These are phyloP conservation scores for Didymellaceae sp. DNA, from an alignment of 2,329 filamentous ascomycete species.

Conservation along the genomic window DNA sequence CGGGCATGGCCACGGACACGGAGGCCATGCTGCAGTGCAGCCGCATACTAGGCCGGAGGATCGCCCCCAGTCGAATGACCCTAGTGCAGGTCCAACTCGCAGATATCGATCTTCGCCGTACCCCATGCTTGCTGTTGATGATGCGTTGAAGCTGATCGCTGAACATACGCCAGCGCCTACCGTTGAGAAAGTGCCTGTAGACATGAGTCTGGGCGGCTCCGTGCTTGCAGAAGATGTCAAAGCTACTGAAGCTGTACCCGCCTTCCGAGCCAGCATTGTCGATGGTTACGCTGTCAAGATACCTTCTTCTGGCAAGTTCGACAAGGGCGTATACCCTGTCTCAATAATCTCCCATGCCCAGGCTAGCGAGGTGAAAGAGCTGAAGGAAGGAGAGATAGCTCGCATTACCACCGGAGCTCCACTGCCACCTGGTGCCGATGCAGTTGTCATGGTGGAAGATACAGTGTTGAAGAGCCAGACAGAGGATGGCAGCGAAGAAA, in stretches of 20 bases:
- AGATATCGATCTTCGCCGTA: conserved; percentile 88
- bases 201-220: conserved; percentile 71
- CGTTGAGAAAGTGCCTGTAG: conserved; percentile 65
- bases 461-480: conserved; percentile 78
- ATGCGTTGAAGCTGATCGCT: conserved; percentile 77
- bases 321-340: conserved; percentile 85
- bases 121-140: conserved; percentile 85
- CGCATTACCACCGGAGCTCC: conserved; percentile 95
- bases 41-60: conserved; percentile 74
- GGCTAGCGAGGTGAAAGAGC: conserved; percentile 67
- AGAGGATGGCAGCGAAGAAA: conserved; percentile 82
- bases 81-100: conserved; percentile 65
- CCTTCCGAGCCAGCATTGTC: conserved; percentile 93
- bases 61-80: conserved; percentile 64
- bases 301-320: conserved; percentile 50
- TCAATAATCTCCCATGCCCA: conserved; percentile 85
- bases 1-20: conserved; percentile 67
- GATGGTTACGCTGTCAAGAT: conserved; percentile 79
- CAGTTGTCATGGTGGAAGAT: conserved; percentile 97
- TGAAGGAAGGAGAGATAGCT: conserved; percentile 78
- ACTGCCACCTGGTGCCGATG: conserved; percentile 83
- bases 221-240: conserved; percentile 84
- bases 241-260: conserved; percentile 83
- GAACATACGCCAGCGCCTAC: conserved; percentile 72
- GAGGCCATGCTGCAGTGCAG: conserved; percentile 57